Conservation (phyloP, 768 basidiomycete species). For the Mycena pura region DNA sequence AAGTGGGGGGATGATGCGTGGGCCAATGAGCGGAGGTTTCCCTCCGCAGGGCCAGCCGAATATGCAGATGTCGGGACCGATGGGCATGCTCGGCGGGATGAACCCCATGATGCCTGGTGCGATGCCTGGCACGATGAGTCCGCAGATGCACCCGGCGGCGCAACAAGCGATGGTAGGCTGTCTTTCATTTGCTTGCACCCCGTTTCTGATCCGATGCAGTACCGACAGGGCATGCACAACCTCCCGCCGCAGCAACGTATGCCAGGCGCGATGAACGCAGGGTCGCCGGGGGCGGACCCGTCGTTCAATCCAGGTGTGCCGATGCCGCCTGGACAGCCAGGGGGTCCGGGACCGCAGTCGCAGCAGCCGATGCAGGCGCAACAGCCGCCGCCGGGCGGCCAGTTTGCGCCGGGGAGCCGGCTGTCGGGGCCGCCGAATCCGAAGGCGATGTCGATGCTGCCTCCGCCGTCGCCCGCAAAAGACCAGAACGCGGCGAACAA, state of each 20-base stretch:
- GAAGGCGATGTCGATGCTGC: constrained; percentile 52
- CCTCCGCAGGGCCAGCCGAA: constrained; percentile 16
- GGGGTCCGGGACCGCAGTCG: constrained; percentile 10
- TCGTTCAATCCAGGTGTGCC: constrained; percentile 43
- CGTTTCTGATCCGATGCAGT: constrained; percentile 17
- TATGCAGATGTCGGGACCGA: constrained; percentile 26
- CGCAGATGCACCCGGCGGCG: constrained; percentile 26
- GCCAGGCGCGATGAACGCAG: constrained; percentile 37
- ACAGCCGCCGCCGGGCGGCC: constrained; percentile 30
- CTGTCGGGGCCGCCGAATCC: constrained; percentile 38
- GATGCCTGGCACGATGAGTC: constrained; percentile 24
- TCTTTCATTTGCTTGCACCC: background rate
- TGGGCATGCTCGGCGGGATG: constrained; percentile 30
- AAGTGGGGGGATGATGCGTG: constrained; percentile 48
- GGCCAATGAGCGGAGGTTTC: constrained; percentile 41
- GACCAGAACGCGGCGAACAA: constrained; percentile 39
- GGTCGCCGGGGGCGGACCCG: constrained; percentile 55
- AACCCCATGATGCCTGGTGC: constrained; percentile 12
- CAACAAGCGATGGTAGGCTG: constrained; percentile 17
- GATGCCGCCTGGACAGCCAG: constrained; percentile 30
- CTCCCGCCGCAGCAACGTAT: constrained; percentile 16
- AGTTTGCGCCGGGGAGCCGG: constrained; percentile 41
- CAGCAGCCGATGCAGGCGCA: constrained; percentile 36
- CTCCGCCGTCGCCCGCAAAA: constrained; percentile 59
- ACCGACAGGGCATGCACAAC: constrained; percentile 17